phyloP scores from a whole-genome alignment of 441 rosid species.

The Francoa sonchifolia region DNA sequence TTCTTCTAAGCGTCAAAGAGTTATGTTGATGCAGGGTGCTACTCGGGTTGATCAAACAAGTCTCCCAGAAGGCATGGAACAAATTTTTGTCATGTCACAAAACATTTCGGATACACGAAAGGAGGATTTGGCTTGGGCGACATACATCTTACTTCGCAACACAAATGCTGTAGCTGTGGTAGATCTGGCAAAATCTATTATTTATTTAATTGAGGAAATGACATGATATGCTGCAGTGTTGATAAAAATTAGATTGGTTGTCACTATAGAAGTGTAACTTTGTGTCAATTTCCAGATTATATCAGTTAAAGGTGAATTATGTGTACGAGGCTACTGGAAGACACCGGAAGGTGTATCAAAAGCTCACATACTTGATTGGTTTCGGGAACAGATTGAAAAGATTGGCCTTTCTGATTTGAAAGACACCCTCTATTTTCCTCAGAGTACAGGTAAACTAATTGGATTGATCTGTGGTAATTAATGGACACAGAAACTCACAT shows the following conservation, averaged over 20 bases:
- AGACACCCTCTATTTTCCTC: slow-evolving; percentile 65
- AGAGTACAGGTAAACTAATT: slow-evolving; percentile 54
- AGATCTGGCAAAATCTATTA: too few species aligned
- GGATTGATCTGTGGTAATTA: too few species aligned
- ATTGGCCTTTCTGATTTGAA: slow-evolving; percentile 46
- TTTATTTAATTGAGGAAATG: too few species aligned
- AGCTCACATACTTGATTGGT: slow-evolving; percentile 42
- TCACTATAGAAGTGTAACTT: too few species aligned
- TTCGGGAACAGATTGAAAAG: slow-evolving; percentile 35
- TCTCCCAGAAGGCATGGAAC: slow-evolving; percentile 53
- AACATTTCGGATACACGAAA: slow-evolving; percentile 29
- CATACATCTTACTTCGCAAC: slow-evolving; percentile 64
- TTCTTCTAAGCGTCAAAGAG: neutral
- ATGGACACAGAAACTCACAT: neutral
- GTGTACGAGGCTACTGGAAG: slow-evolving; percentile 80
- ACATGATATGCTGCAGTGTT: too few species aligned
- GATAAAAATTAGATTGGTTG: too few species aligned
- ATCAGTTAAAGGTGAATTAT: slow-evolving; percentile 40
- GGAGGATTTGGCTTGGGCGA: slow-evolving; percentile 84
- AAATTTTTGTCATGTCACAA: slow-evolving; percentile 57
- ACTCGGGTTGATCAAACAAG: slow-evolving; percentile 24
- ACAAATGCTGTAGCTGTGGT: slow-evolving; percentile 67
- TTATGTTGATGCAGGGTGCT: slow-evolving; percentile 38
- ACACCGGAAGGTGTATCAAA: slow-evolving; percentile 35
- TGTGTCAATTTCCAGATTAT: slow-evolving; percentile 34